Conservation (phyloP, 805 yeast genomes). For the Ogataea henricii region DNA sequence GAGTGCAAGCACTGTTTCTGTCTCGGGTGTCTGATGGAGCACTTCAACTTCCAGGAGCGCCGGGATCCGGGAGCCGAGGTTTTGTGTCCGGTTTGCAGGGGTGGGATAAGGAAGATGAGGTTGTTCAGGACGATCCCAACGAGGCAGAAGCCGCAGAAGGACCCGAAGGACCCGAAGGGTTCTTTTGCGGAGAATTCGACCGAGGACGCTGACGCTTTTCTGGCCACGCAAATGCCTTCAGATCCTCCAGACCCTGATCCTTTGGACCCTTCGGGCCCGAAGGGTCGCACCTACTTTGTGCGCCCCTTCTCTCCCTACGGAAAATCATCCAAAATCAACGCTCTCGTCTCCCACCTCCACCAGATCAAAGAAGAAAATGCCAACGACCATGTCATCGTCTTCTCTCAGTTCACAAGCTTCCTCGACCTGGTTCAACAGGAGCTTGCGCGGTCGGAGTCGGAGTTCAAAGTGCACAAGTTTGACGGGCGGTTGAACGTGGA, state of each 20-base stretch:
- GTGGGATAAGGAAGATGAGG: slow-evolving; percentile 48
- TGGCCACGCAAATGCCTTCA: slow-evolving; percentile 14
- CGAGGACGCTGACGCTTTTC: slow-evolving; percentile 4
- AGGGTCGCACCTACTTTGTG: slow-evolving; percentile 33
- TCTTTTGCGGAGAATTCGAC: too few species aligned
- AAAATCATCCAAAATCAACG: slow-evolving; percentile 72
- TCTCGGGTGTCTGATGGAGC: slow-evolving; percentile 68
- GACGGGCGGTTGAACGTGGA: slow-evolving; percentile 77
- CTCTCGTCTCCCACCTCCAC: slow-evolving; percentile 61
- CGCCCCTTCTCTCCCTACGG: slow-evolving; percentile 50
- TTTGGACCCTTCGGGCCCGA: too few species aligned
- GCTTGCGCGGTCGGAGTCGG: slow-evolving; percentile 42
- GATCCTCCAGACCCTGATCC: not conserved
- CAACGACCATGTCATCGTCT: slow-evolving; percentile 78
- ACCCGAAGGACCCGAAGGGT: too few species aligned
- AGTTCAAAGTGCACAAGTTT: slow-evolving; percentile 64
- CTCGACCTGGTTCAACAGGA: slow-evolving; percentile 73
- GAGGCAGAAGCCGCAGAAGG: too few species aligned
- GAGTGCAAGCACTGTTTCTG: slow-evolving; percentile 86
- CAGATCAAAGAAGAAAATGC: slow-evolving; percentile 55
- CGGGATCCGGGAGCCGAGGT: slow-evolving; percentile 29
- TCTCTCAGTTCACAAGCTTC: slow-evolving; percentile 86
- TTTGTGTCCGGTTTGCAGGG: slow-evolving; percentile 79
- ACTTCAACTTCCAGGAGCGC: slow-evolving; percentile 63
- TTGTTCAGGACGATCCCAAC: slow-evolving; percentile 51